A percentile compares a stretch with the other conserved stretches of the same genome.
Evolutionary conservation across 495 filamentous ascomycete species (phyloP).

Genomic region (Penicillium pancosmium): DNA sequence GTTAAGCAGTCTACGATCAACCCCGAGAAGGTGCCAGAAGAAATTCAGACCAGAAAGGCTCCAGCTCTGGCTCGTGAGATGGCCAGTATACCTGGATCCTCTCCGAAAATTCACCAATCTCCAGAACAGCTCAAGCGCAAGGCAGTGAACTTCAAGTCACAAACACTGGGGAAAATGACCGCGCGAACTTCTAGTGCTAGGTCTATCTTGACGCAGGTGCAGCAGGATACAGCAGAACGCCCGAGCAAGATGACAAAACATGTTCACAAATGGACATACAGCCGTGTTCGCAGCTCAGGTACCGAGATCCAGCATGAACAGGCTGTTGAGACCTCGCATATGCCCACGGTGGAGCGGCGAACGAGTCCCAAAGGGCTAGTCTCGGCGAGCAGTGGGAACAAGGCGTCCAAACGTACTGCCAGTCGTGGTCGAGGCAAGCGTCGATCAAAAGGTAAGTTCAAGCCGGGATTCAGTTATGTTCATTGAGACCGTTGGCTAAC

Average conservation of each 20-base stretch:
- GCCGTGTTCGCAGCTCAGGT: constrained; percentile 21
- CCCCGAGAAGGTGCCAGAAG: not conserved
- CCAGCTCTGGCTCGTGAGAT: not conserved
- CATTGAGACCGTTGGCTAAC: constrained; percentile 1
- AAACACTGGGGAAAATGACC: not conserved
- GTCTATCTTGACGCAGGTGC: not conserved
- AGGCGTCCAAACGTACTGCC: constrained; percentile 3
- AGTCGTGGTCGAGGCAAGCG: constrained; percentile 24
- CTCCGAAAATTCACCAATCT: not conserved
- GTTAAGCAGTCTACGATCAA: constrained; percentile 1
- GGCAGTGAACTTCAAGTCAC: constrained; percentile 33
- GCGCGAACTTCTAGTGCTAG: not conserved
- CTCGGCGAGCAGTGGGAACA: constrained; percentile 21
- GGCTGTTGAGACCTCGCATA: not conserved
- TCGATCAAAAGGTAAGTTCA: constrained; percentile 31
- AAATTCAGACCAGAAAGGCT: not conserved
- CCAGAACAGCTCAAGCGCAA: constrained; percentile 21
- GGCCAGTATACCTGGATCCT: not conserved
- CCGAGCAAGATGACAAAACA: constrained; percentile 22
- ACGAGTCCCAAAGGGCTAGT: constrained; percentile 24
- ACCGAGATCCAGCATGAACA: constrained; percentile 14
- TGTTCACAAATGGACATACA: constrained; percentile 30
- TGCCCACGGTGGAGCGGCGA: constrained; percentile 11
- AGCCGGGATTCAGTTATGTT: not conserved
- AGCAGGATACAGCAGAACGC: constrained; percentile 9